Evolutionary conservation across 2,329 filamentous ascomycete genomes (phyloP), one percentile per base, ranked within the genome.

Genomic region (Apiospora sp.): DNA sequence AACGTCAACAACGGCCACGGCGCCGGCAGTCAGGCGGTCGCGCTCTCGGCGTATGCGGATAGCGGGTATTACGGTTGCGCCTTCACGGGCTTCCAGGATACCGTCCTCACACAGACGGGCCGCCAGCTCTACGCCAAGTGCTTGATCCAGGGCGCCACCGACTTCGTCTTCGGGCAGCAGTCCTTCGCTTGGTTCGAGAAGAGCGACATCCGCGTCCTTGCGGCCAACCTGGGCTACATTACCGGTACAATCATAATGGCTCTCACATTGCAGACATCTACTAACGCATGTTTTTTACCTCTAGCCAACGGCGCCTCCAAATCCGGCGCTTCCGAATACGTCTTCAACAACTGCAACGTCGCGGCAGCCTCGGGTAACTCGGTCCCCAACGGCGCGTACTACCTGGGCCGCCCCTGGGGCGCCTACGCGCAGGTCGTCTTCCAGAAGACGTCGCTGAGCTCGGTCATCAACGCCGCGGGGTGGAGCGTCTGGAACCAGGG

Each of bases 381-480:
- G 4, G 84, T 86, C 10, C 4, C 78, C 1, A 75, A 75, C 3
- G 84, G 85, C 0, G 81, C 82, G 0, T 86, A 82, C 75, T 86
- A 85, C 72, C 85, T 88, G 2, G 86, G 86, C 22, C 82, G 86
- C 3, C 86, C 86, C 0, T 88, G 86, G 86, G 74, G 82, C 12
- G 78, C 81, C 54, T 86, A 83, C 72, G 83, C 86, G 0, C 82
- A 84, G 5, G 86, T 88, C 1, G 82, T 85, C 8, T 86, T 86
- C 79, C 85, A 87, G 76, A 77, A 84, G 67, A 87, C 87, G 0
- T 76, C 78, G 41, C 82, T 93, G 81, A 84, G 83, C 8, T 80
- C 81, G 12, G 88, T 92, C 41, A 86, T 93, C 76, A 91, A 92
- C 77, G 71, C 83, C 1, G 85, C 85, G 0, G 91, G 91, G 0